phyloP scores from a whole-genome alignment of 2,329 filamentous ascomycete genomes.

The Calonectria hongkongensis region DNA sequence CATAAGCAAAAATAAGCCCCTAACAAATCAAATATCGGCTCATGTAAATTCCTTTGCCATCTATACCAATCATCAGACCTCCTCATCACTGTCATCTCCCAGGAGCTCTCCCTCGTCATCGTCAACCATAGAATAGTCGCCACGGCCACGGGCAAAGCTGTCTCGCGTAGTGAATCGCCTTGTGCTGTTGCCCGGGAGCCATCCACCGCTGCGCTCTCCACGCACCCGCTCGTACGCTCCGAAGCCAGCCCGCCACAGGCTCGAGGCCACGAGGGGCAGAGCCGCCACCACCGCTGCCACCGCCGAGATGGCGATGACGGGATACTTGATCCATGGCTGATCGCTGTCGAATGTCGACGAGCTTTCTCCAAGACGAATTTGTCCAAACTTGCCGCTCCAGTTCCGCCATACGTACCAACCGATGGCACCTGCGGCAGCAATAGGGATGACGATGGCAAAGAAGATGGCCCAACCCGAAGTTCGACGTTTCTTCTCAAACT shows the following conservation, averaged over 20 bases:
- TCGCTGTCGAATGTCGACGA: conserved; percentile 77
- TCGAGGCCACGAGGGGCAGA: conserved; percentile 82
- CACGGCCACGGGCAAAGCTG: conserved; percentile 89
- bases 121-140: conserved; percentile 92
- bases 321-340: conserved; percentile 86
- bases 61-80: conserved; percentile 69
- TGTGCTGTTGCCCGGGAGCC: conserved; percentile 71
- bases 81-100: conserved; percentile 95
- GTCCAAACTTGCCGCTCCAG: conserved; percentile 93
- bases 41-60: conserved; percentile 27
- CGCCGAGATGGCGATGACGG: conserved; percentile 83
- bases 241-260: conserved; percentile 80
- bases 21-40: conserved; percentile 20
- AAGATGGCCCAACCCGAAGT: conserved; percentile 85
- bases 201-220: conserved; percentile 69
- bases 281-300: conserved; percentile 75
- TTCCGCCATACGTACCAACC: conserved; percentile 91
- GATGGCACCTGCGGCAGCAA: conserved; percentile 80
- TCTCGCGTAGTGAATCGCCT: conserved; percentile 90
- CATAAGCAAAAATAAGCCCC: conserved; percentile 4
- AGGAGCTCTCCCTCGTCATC: conserved; percentile 96
- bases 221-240: conserved; percentile 71
- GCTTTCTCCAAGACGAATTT: conserved; percentile 90
- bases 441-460: conserved; percentile 87
- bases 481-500: conserved; percentile 83